phyloP scores from a whole-genome alignment of 2,329 filamentous ascomycete genomes.

The Colletotrichum siamense region DNA sequence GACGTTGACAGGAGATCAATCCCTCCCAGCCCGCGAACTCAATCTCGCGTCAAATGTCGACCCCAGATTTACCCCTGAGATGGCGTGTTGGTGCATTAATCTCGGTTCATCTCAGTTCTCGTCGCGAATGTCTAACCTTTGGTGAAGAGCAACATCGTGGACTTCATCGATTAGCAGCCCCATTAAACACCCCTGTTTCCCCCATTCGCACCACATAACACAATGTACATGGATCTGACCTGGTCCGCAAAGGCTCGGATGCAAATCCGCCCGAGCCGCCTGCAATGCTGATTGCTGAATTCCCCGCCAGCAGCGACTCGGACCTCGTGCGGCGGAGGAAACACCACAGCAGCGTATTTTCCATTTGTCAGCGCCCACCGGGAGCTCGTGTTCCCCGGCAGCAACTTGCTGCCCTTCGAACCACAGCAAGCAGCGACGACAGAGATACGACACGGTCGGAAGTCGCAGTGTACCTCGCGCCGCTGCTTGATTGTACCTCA shows the following conservation, averaged over 20 bases:
- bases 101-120: not conserved
- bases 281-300: not conserved
- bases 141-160: not conserved
- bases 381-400: not conserved
- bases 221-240: not conserved
- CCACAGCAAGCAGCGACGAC: not conserved
- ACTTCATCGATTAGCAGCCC: not conserved
- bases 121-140: rapidly evolving
- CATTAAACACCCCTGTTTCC: not conserved
- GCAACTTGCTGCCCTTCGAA: not conserved
- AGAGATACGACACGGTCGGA: not conserved
- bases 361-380: slow-evolving; percentile 14
- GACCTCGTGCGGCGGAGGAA: not conserved
- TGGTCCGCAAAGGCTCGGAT: not conserved
- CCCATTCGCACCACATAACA: not conserved
- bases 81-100: not conserved
- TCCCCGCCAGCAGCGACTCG: not conserved
- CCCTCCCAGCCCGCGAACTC: not conserved
- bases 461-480: not conserved
- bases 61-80: not conserved
- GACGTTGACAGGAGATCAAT: not conserved
- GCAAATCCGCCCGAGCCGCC: not conserved
- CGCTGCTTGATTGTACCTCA: not conserved
- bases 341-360: not conserved
- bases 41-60: not conserved